These are phyloP conservation scores for Trypanosoma caninum DNA, from an alignment of 208 protist species.

Conservation along the genomic window DNA sequence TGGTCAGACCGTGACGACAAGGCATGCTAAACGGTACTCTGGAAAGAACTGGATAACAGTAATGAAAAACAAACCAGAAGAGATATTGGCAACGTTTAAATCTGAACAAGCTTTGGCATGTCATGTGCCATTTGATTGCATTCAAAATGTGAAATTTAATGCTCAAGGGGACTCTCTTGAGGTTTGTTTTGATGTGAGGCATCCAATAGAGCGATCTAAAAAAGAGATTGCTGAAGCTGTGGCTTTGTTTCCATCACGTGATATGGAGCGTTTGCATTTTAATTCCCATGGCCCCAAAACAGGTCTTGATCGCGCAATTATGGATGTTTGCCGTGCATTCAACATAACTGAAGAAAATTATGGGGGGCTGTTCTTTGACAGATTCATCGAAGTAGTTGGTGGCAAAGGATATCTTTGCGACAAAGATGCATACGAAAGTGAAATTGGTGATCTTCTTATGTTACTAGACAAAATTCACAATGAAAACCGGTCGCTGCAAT, in stretches of 20 bases:
- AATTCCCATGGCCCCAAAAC: conserved; percentile 32
- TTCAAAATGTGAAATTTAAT: conserved; percentile 30
- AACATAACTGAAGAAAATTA: conserved; percentile 37
- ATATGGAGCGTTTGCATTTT: conserved; percentile 36
- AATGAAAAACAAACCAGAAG: conserved; percentile 33
- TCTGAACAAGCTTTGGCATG: conserved; percentile 33
- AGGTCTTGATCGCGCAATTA: conserved; percentile 39
- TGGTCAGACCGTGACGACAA: conserved; percentile 27
- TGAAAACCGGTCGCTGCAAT: conserved; percentile 51
- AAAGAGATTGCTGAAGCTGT: conserved; percentile 28
- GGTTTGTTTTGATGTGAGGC: conserved; percentile 34
- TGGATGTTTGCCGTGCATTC: conserved; percentile 39
- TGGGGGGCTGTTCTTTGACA: conserved; percentile 31
- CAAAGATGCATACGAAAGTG: conserved; percentile 59
- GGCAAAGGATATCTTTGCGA: conserved; percentile 35
- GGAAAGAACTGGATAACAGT: conserved; percentile 35
- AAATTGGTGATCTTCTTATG: conserved; percentile 59
- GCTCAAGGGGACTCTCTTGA: conserved; percentile 11
- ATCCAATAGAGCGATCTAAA: conserved; percentile 27
- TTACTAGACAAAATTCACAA: conserved; percentile 54
- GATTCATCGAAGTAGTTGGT: conserved; percentile 40
- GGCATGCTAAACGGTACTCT: conserved; percentile 26
- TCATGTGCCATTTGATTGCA: conserved; percentile 32
- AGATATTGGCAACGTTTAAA: conserved; percentile 33
- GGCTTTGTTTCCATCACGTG: conserved; percentile 29